phyloP scores from a whole-genome alignment of 805 yeast genomes.

The Starmerella powellii region DNA sequence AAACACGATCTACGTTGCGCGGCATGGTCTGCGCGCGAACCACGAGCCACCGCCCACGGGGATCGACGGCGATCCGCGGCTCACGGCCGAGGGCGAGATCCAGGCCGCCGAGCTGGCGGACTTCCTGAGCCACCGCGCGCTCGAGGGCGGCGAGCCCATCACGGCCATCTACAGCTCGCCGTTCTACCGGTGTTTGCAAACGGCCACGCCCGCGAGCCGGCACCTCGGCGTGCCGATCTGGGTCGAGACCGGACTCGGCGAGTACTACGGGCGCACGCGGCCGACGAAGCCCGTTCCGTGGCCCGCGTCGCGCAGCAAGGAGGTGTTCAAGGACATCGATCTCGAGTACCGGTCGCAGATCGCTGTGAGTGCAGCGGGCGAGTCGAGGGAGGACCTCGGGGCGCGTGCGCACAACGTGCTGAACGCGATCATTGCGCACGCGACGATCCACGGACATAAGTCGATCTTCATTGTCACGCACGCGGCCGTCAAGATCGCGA shows the following conservation, averaged over 20 bases:
- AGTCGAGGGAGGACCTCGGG: constrained; percentile 58
- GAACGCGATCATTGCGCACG: constrained; percentile 38
- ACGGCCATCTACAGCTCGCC: constrained; percentile 64
- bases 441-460: constrained; percentile 42
- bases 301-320: constrained; percentile 29
- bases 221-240: constrained; percentile 45
- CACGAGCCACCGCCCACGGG: constrained; percentile 66
- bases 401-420: constrained; percentile 35
- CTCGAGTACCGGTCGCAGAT: constrained; percentile 43
- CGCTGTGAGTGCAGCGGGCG: constrained; percentile 58
- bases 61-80: constrained; percentile 74
- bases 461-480: constrained; percentile 70
- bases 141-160: constrained; percentile 36
- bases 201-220: constrained; percentile 58
- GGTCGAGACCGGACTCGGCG: constrained; percentile 78
- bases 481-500: constrained; percentile 84
- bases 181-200: constrained; percentile 79
- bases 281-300: constrained; percentile 43
- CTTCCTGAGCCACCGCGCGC: constrained; percentile 32
- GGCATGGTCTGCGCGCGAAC: constrained; percentile 80
- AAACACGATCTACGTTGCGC: constrained; percentile 16
- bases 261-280: constrained; percentile 75
- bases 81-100: constrained; percentile 76
- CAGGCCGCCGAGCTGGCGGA: constrained; percentile 74
- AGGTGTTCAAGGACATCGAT: constrained; percentile 41